Evolutionary conservation across 2,329 filamentous ascomycete species (phyloP), one percentile per base, ranked within the genome.

Genomic region (Penicillium sp.): DNA sequence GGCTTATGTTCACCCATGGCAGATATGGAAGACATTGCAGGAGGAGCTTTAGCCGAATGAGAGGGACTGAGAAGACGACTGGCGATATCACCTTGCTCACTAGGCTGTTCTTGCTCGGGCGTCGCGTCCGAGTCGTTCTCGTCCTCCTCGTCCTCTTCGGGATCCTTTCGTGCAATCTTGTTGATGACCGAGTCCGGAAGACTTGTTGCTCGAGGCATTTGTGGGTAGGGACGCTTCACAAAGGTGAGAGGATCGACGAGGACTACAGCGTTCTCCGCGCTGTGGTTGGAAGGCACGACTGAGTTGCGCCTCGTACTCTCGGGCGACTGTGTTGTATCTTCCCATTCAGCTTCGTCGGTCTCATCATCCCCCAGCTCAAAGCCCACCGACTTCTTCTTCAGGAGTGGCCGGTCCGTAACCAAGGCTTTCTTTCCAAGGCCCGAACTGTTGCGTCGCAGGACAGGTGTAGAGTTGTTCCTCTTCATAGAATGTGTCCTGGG

Each of bases 11-110:
- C 35, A n/a, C 67, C 72, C 39, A 68, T 69, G 11, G 70, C 72
- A n/a, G 70, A 74, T 18, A 74, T 66, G 5, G 72, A 74, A 26
- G 72, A 74, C 67, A 75, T 72, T 29, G 72, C 66, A n/a, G 72
- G 72, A 4, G 71, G 71, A 8, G 69, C 71, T 57, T 69, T 72
- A 31, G 69, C 69, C 13, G 69, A 66, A 52, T 67, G 68, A 6
- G 68, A 67, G 29, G 67, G 67, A 31, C 58, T 66, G 14, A 72
- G 50, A 11, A 72, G 54, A 26, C 68, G 69, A 39, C 55, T 58
- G 40, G 69, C 62, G 46, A 69, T 68, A 45, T 66, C 66, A n/a
- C 60, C 54, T 27, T 67, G 63, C n/a, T 70, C 67, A 6, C 52
- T 34, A 6, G 49, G 36, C 20, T 57, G 61, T 16, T 42, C 37